phyloP scores from a whole-genome alignment of 2,329 filamentous ascomycete species.

The Penicillium sp. region DNA sequence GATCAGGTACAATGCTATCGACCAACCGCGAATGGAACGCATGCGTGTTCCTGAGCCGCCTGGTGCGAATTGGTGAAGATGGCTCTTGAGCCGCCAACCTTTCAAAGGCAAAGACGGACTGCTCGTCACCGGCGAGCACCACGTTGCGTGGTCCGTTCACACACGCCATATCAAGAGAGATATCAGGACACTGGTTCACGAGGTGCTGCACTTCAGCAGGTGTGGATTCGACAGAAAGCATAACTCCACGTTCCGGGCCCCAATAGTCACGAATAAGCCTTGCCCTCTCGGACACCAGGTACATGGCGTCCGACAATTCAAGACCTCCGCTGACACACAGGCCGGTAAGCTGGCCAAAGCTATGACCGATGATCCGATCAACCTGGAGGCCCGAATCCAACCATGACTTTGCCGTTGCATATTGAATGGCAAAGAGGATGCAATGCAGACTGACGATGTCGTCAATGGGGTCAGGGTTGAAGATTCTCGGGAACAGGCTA shows the following conservation, averaged over 20 bases:
- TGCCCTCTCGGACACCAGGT: constrained; percentile 28
- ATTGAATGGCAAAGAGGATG: constrained; percentile 41
- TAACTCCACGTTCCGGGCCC: constrained; percentile 31
- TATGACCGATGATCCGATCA: constrained; percentile 36
- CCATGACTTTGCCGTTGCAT: constrained; percentile 37
- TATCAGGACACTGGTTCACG: not conserved
- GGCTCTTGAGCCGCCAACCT: not conserved
- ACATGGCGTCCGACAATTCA: constrained; percentile 28
- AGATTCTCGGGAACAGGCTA: constrained; percentile 32
- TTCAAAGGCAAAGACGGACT: constrained; percentile 10
- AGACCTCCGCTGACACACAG: constrained; percentile 32
- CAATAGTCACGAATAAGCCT: constrained; percentile 29
- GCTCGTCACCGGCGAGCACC: constrained; percentile 18
- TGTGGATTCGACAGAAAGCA: constrained; percentile 29
- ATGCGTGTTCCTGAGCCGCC: constrained; percentile 44
- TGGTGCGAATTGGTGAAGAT: constrained; percentile 11
- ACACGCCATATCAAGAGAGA: constrained; percentile 33
- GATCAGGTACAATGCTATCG: constrained; percentile 29
- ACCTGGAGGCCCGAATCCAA: constrained; percentile 36
- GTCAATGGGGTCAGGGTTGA: constrained; percentile 20
- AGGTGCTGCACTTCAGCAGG: not conserved
- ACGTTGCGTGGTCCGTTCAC: constrained; percentile 22
- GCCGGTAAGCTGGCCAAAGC: constrained; percentile 38
- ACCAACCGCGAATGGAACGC: constrained; percentile 47
- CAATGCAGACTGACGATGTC: constrained; percentile 21